A percentile compares a stretch with the other conserved stretches of the same genome.
Evolutionary conservation across 2,329 filamentous ascomycete genomes (phyloP).

Genomic region (Septoria petroselini): DNA sequence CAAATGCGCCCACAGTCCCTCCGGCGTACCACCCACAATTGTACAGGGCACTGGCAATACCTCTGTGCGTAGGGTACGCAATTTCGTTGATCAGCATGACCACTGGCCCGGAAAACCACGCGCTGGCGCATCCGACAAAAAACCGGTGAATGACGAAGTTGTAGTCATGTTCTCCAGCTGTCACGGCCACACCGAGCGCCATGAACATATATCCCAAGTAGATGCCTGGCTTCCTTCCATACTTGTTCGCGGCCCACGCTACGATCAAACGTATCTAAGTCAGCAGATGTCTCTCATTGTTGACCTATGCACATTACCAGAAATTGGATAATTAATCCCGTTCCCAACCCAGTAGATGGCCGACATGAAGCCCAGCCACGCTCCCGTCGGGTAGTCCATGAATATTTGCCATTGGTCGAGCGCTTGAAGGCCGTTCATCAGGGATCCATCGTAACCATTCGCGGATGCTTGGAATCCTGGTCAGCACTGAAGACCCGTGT

Average conservation of each 20-base stretch:
- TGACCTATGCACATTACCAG: too few relatives aligned
- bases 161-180: slow-evolving; percentile 38
- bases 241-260: slow-evolving; percentile 42
- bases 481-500: too few relatives aligned
- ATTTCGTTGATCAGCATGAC: slow-evolving; percentile 47
- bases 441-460: slow-evolving; percentile 45
- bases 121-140: slow-evolving; percentile 40
- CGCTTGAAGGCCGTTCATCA: slow-evolving; percentile 44
- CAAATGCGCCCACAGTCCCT: slow-evolving; percentile 28
- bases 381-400: slow-evolving; percentile 41
- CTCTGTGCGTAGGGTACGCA: slow-evolving; percentile 44
- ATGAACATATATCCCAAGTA: slow-evolving; percentile 40
- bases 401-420: slow-evolving; percentile 43
- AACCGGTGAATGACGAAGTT: slow-evolving; percentile 41
- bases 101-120: slow-evolving; percentile 36
- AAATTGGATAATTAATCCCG: slow-evolving; percentile 40
- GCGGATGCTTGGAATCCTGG: too few relatives aligned
- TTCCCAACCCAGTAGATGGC: slow-evolving; percentile 43
- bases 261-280: too few relatives aligned
- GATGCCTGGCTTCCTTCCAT: slow-evolving; percentile 43
- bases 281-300: too few relatives aligned
- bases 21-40: slow-evolving; percentile 39
- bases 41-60: slow-evolving; percentile 38
- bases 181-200: slow-evolving; percentile 33
- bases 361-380: slow-evolving; percentile 41